Evolutionary conservation across 2,329 filamentous ascomycete species (phyloP).

Genomic region (Amylocarpus encephaloides): DNA sequence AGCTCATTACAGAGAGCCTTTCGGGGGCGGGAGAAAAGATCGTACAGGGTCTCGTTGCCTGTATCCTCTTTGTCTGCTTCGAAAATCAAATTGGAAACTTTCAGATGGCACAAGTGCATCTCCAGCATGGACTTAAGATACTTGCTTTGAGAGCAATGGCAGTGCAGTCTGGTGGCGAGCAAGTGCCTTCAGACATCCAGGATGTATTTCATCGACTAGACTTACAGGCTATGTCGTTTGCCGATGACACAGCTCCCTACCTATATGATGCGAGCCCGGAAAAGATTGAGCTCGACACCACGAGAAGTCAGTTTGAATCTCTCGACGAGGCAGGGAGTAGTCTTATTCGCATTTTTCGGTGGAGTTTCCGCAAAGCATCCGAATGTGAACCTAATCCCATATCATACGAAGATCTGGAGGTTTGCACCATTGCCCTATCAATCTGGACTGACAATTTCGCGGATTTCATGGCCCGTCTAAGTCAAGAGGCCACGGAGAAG

Average conservation of each 20-base stretch:
- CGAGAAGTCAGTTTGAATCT: neutral
- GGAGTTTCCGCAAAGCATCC: constrained; percentile 11
- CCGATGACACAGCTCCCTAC: constrained; percentile 8
- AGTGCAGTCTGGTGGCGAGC: no score
- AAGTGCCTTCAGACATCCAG: constrained; percentile 9
- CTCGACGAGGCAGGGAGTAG: constrained; percentile 6
- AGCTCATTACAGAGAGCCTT: constrained; percentile 5
- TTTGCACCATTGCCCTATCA: neutral
- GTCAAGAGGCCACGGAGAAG: neutral
- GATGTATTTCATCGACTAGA: constrained; percentile 14
- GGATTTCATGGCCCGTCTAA: neutral
- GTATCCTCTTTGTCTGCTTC: constrained; percentile 18
- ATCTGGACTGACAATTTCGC: constrained; percentile 1
- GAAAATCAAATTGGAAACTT: constrained; percentile 14
- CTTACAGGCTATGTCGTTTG: constrained; percentile 13
- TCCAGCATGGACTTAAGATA: constrained; percentile 16
- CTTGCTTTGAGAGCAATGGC: constrained; percentile 1
- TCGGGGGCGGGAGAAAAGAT: constrained; percentile 6
- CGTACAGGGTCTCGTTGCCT: constrained; percentile 15
- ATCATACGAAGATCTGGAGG: constrained; percentile 4
- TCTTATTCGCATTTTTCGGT: constrained; percentile 8
- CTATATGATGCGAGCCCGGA: constrained; percentile 3
- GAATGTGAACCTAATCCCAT: constrained; percentile 9
- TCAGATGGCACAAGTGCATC: constrained; percentile 9
- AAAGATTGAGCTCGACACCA: neutral